These are phyloP conservation scores for Colletotrichum cuscutae DNA, from an alignment of 2,329 filamentous ascomycete genomes.

Conservation along the genomic window DNA sequence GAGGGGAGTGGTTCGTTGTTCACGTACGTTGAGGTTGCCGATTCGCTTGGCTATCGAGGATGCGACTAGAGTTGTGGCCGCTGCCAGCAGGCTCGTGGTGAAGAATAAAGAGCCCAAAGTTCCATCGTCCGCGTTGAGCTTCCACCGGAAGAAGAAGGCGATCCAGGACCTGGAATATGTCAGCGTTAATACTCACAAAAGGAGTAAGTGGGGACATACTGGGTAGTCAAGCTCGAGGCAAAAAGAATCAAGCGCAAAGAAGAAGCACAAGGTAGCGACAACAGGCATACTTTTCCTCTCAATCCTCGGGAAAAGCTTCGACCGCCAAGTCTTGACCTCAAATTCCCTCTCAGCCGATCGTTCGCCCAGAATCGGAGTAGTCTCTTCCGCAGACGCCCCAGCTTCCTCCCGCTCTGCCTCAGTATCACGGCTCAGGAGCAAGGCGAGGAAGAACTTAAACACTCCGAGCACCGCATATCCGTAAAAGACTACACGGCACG, in stretches of 20 bases:
- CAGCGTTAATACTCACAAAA: background rate
- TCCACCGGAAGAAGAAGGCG: background rate
- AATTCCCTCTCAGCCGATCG: background rate
- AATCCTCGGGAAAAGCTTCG: background rate
- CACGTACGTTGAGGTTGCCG: background rate
- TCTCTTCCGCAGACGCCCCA: background rate
- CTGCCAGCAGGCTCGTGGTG: background rate
- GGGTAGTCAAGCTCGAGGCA: background rate
- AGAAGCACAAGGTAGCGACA: background rate
- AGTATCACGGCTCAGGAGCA: background rate
- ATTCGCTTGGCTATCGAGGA: background rate
- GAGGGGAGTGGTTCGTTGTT: background rate
- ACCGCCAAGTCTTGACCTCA: background rate
- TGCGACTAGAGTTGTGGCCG: background rate
- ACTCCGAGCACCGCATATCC: background rate
- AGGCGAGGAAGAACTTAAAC: background rate
- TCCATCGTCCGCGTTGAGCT: background rate
- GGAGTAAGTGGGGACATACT: background rate
- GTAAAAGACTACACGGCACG: background rate
- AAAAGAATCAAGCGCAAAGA: background rate
- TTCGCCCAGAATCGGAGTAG: background rate
- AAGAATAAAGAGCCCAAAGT: background rate
- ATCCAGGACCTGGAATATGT: background rate
- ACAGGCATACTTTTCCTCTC: background rate
- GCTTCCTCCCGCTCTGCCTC: background rate